These are phyloP conservation scores for Zoysia japonica DNA, from an alignment of 176 grass and related monocot species.

Conservation along the genomic window DNA sequence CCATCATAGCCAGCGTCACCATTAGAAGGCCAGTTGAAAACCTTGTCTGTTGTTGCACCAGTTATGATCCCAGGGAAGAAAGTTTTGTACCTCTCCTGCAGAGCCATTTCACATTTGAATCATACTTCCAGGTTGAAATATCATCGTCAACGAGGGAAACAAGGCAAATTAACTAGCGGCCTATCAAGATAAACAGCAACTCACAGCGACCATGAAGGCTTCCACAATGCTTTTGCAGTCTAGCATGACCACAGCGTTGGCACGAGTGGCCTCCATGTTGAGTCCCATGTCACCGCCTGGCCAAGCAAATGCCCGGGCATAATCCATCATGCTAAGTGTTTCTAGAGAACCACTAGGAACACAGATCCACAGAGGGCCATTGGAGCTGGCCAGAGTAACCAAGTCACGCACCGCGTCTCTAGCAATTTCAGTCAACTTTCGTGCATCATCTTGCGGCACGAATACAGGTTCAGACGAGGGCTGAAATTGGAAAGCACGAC, in stretches of 20 bases:
- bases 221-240: slow-evolving; percentile 31
- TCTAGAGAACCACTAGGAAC: slow-evolving; percentile 35
- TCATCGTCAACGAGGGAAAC: not conserved
- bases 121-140: slow-evolving; percentile 22
- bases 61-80: slow-evolving; percentile 55
- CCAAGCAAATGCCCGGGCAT: slow-evolving; percentile 29
- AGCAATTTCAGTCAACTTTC: slow-evolving; percentile 27
- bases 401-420: slow-evolving; percentile 43
- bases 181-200: slow-evolving; percentile 2
- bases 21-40: slow-evolving; percentile 26
- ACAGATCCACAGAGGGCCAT: slow-evolving; percentile 44
- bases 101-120: slow-evolving; percentile 10
- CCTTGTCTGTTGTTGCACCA: slow-evolving; percentile 17
- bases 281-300: not conserved
- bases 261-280: slow-evolving; percentile 57
- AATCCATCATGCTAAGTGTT: slow-evolving; percentile 43
- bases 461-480: slow-evolving; percentile 5
- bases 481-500: not conserved
- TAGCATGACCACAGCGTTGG: slow-evolving; percentile 37
- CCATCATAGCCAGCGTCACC: slow-evolving; percentile 36
- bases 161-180: not conserved
- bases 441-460: not conserved
- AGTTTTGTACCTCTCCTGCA: slow-evolving; percentile 48
- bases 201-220: slow-evolving; percentile 57
- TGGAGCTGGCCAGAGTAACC: slow-evolving; percentile 20